phyloP scores from a whole-genome alignment of 768 basidiomycete genomes.

The Pholiota conissans region DNA sequence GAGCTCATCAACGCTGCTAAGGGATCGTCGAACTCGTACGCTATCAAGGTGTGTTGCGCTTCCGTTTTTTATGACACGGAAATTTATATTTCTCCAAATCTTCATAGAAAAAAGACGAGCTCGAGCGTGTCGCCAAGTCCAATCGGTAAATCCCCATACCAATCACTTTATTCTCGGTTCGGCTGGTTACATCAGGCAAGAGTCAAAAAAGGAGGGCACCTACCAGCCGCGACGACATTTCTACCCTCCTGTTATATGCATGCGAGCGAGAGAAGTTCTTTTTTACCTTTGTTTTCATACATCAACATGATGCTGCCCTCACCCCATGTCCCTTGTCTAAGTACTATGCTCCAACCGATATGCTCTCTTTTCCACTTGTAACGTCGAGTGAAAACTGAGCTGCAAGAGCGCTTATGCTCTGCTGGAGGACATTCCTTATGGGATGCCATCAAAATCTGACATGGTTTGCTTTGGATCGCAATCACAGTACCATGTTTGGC shows the following conservation, averaged over 20 bases:
- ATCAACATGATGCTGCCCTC: slow-evolving; percentile 19
- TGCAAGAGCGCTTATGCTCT: not conserved
- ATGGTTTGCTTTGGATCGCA: too few relatives aligned
- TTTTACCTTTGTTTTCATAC: slow-evolving; percentile 16
- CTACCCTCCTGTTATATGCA: slow-evolving; percentile 17
- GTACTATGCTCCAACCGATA: slow-evolving; percentile 24
- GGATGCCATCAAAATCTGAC: not conserved
- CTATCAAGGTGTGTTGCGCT: slow-evolving; percentile 79
- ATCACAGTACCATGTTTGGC: too few relatives aligned
- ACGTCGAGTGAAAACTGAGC: not conserved
- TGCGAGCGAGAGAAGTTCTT: slow-evolving; percentile 14
- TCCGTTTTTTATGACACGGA: not conserved
- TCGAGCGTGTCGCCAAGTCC: slow-evolving; percentile 99
- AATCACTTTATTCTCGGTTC: slow-evolving; percentile 18
- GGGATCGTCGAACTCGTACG: slow-evolving; percentile 99
- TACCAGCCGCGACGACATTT: slow-evolving; percentile 13
- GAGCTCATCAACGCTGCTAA: slow-evolving; percentile 99
- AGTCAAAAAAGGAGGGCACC: slow-evolving; percentile 20
- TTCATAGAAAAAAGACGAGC: slow-evolving; percentile 94
- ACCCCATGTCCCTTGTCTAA: slow-evolving; percentile 17
- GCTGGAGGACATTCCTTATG: not conserved
- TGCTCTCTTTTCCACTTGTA: slow-evolving; percentile 14
- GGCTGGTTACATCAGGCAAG: slow-evolving; percentile 24
- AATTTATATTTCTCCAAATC: slow-evolving; percentile 10
- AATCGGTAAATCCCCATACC: slow-evolving; percentile 78